These are phyloP conservation scores for Raphanus sativus DNA, from an alignment of 345 rosid species.

Conservation along the genomic window DNA sequence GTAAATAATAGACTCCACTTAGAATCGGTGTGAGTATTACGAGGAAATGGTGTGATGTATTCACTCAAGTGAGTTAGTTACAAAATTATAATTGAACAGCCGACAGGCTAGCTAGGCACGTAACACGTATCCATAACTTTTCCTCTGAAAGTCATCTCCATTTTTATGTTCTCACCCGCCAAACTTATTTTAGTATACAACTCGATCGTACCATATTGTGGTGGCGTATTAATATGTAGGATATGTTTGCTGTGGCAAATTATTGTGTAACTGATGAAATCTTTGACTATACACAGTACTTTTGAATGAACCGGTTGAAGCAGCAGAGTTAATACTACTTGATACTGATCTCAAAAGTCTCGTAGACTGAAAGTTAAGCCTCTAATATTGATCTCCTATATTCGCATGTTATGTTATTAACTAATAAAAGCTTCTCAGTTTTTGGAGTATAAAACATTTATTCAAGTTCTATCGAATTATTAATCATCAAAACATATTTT, in stretches of 20 bases:
- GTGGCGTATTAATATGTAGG: not conserved
- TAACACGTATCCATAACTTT: conserved; percentile 23
- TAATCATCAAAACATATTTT: not conserved
- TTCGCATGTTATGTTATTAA: not conserved
- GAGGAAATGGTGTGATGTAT: not conserved
- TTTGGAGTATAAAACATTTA: not conserved
- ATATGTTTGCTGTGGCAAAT: not conserved
- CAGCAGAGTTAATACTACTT: not conserved
- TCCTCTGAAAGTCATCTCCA: not conserved
- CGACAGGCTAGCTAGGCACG: conserved; percentile 6
- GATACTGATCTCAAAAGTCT: not conserved
- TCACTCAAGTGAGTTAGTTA: conserved; percentile 9
- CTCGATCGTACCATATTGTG: not conserved
- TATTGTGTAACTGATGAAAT: not conserved
- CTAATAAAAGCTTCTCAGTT: not conserved
- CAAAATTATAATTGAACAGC: conserved; percentile 1
- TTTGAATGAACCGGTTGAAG: not conserved
- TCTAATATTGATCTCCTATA: not conserved
- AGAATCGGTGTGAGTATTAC: conserved; percentile 4
- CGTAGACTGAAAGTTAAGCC: not conserved
- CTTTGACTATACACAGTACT: not conserved
- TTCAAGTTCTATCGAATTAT: not conserved
- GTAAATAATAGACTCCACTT: conserved; percentile 32
- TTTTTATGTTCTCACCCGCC: conserved; percentile 13
- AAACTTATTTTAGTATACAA: not conserved